Conservation (phyloP, 805 yeast species). For the Brettanomyces bruxellensis region DNA sequence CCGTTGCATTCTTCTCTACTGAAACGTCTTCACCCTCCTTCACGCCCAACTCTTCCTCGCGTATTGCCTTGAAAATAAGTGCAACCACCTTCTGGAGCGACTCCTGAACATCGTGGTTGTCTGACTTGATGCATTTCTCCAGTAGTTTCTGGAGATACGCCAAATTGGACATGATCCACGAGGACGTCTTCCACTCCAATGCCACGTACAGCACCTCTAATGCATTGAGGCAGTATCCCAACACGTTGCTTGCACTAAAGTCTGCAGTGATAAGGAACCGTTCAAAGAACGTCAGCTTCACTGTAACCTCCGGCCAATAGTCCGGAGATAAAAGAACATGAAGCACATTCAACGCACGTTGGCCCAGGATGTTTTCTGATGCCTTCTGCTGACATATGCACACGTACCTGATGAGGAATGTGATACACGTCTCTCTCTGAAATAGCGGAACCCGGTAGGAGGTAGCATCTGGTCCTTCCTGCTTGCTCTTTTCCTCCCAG, state of each 20-base stretch:
- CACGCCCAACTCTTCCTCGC: slow-evolving; percentile 36
- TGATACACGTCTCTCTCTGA: slow-evolving; percentile 83
- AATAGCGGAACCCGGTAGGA: slow-evolving; percentile 58
- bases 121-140: slow-evolving; percentile 74
- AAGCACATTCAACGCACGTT: slow-evolving; percentile 70
- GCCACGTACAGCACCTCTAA: slow-evolving; percentile 81
- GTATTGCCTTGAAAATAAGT: slow-evolving; percentile 60
- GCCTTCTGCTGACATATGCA: slow-evolving; percentile 82
- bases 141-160: slow-evolving; percentile 61
- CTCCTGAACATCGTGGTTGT: slow-evolving; percentile 81
- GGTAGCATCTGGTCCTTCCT: background rate
- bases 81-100: slow-evolving; percentile 67
- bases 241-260: slow-evolving; percentile 52
- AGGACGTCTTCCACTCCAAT: slow-evolving; percentile 62
- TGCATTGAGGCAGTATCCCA: slow-evolving; percentile 83
- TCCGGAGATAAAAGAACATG: slow-evolving; percentile 62
- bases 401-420: slow-evolving; percentile 78
- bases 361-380: slow-evolving; percentile 74
- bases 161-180: slow-evolving; percentile 73
- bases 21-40: background rate
- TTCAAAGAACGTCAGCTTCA: slow-evolving; percentile 80
- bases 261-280: slow-evolving; percentile 77
- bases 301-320: slow-evolving; percentile 85
- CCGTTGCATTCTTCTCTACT: background rate
- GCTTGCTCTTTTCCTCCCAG: slow-evolving; percentile 51